Conservation (phyloP, 805 yeast genomes). For the Metschnikowia similis region DNA sequence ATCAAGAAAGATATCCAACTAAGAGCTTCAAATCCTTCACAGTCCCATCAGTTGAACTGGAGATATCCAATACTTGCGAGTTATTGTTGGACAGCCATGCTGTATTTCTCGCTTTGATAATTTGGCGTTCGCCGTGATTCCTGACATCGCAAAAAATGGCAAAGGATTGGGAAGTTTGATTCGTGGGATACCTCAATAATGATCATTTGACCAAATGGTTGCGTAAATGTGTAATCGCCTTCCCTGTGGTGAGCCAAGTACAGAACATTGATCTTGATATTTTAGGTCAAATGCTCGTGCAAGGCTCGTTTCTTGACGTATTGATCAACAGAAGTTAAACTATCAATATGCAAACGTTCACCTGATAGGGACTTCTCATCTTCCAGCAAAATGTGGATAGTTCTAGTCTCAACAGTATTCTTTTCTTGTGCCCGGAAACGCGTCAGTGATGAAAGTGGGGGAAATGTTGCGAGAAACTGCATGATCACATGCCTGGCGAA, state of each 20-base stretch:
- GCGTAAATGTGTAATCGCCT: constrained; percentile 34
- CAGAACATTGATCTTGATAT: constrained; percentile 36
- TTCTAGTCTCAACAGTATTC: constrained; percentile 13
- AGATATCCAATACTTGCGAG: constrained; percentile 50
- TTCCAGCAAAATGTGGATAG: constrained; percentile 6
- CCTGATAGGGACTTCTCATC: constrained; percentile 39
- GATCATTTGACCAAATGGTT: constrained; percentile 36
- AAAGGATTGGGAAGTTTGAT: constrained; percentile 30
- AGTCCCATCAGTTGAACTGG: constrained; percentile 44
- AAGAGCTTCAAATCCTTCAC: constrained; percentile 42
- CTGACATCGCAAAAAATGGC: constrained; percentile 50
- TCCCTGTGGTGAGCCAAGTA: constrained; percentile 47
- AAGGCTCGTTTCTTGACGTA: constrained; percentile 1
- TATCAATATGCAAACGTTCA: constrained; percentile 26
- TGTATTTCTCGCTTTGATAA: constrained; percentile 31
- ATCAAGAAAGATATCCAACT: constrained; percentile 38
- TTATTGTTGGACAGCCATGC: constrained; percentile 47
- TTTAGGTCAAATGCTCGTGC: constrained; percentile 6
- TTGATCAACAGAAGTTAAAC: constrained; percentile 10
- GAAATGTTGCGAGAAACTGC: constrained; percentile 1
- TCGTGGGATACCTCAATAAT: constrained; percentile 23
- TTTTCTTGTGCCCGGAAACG: neutral
- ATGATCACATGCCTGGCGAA: neutral
- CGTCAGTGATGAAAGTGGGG: neutral
- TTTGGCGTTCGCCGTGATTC: constrained; percentile 51